Evolutionary conservation across 2,329 filamentous ascomycete genomes (phyloP), one percentile per base, ranked within the genome.

Genomic region (Dactylonectria estremocensis): DNA sequence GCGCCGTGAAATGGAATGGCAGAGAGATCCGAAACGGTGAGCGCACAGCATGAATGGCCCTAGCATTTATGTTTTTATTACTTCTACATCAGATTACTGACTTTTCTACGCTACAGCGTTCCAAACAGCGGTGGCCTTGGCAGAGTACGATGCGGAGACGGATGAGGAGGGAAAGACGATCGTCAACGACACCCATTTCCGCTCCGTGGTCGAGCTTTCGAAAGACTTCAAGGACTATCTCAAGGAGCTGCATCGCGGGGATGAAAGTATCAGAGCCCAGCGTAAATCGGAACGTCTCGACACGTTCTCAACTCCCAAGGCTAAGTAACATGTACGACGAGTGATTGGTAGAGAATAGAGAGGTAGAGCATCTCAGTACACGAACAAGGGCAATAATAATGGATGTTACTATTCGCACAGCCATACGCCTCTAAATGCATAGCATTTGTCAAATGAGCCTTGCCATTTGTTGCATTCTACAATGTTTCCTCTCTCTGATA

Each of bases 101-200:
- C 28, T 37, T 53, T 18, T 53, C 28, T 2, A 2, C 14, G 16
- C 8, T 5, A 45, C 24, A 68, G 74, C 74, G n/a, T 77, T 81
- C 37, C 78, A 80, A 61, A 79, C 76, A 0, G 79, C 78, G 1
- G 77, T 81, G 0, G 76, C 78, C 0, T 65, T 80, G 1, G 76
- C 75, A 3, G 76, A 78, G 56, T 74, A 71, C 24, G 69, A 74
- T 5, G 68, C 66, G 5, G 69, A 72, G 4, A 67, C 65, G 53
- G 74, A 72, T 3, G 74, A 76, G 8, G 73, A 76, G 13, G 74
- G 75, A 4, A 77, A 69, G 35, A 68, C 61, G 10, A n/a, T 75
- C 1, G 66, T 78, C 2, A 78, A 61, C 5, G 70, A 78, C 18
- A 69, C 73, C 0, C 77, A 80, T 24, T 63, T 79, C 3, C 66